phyloP scores from a whole-genome alignment of 2,329 filamentous ascomycete genomes.

The Talaromyces albobiverticillius region DNA sequence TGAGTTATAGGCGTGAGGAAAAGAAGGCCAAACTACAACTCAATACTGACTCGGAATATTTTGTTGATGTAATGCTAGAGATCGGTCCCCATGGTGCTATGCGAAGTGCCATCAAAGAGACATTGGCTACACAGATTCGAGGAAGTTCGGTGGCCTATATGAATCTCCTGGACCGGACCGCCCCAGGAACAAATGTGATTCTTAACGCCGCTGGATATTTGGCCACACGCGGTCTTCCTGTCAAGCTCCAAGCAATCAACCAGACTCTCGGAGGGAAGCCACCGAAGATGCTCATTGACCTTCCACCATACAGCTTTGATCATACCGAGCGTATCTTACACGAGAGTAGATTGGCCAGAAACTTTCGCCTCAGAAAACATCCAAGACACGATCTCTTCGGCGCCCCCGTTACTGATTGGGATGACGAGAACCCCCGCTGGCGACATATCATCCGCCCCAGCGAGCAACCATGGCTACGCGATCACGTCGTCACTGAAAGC shows the following conservation, averaged over 20 bases:
- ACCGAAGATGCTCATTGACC: slow-evolving; percentile 21
- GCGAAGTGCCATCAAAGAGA: slow-evolving; percentile 28
- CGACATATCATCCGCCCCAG: slow-evolving; percentile 26
- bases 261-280: slow-evolving; percentile 6
- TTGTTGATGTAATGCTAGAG: slow-evolving; percentile 25
- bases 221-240: slow-evolving; percentile 17
- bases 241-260: slow-evolving; percentile 27
- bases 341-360: slow-evolving; percentile 28
- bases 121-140: slow-evolving; percentile 13
- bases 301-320: slow-evolving; percentile 30
- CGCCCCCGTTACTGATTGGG: slow-evolving; percentile 28
- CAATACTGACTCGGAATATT: slow-evolving; percentile 1
- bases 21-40: slow-evolving; percentile 5
- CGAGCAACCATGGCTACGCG: slow-evolving; percentile 31
- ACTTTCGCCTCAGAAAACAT: slow-evolving; percentile 23
- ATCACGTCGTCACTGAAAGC: slow-evolving; percentile 21
- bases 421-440: slow-evolving; percentile 25
- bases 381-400: slow-evolving; percentile 31
- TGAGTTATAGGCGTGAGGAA: slow-evolving; percentile 11
- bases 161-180: slow-evolving; percentile 24
- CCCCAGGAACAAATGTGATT: slow-evolving; percentile 19
- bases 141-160: slow-evolving; percentile 22
- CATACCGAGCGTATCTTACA: slow-evolving; percentile 22
- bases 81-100: slow-evolving; percentile 32
- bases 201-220: slow-evolving; percentile 22